phyloP scores from a whole-genome alignment of 345 rosid species.

The Pistacia integerrima region DNA sequence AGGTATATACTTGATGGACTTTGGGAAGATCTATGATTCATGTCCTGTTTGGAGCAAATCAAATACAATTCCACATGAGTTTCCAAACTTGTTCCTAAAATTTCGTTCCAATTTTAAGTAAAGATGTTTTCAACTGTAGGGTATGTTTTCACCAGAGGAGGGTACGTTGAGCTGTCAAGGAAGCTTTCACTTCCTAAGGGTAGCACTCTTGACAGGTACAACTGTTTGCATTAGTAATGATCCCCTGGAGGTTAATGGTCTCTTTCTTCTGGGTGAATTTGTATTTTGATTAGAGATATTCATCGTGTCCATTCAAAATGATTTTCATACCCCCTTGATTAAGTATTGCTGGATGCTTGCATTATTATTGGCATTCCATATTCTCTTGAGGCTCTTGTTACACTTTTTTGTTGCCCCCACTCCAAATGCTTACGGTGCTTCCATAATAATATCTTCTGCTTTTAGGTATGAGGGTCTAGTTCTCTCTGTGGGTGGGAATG shows the following conservation, averaged over 20 bases:
- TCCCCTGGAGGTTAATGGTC: not conserved
- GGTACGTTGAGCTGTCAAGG: constrained; percentile 86
- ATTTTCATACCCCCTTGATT: not conserved
- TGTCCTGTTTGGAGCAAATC: not conserved
- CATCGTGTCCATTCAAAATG: not conserved
- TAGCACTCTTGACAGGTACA: constrained; percentile 87
- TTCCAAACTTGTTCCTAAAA: not conserved
- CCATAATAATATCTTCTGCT: constrained; percentile 12
- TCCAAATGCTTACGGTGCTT: constrained; percentile 7
- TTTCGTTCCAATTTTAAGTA: not conserved
- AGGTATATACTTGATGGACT: constrained; percentile 49
- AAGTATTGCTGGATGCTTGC: not conserved
- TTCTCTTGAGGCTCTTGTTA: not conserved
- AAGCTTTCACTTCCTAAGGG: constrained; percentile 79
- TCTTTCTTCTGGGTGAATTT: not conserved
- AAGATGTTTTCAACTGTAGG: constrained; percentile 41
- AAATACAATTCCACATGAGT: not conserved
- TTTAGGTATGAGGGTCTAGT: constrained; percentile 89
- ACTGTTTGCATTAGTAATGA: not conserved
- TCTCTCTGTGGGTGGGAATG: constrained; percentile 95
- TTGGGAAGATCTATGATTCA: not conserved
- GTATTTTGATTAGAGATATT: not conserved
- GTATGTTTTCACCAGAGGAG: constrained; percentile 90
- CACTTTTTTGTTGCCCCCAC: not conserved
- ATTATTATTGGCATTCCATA: not conserved